A percentile compares a stretch with the other conserved stretches of the same genome.
phyloP scores from a whole-genome alignment of 2,329 filamentous ascomycete genomes.

The Aspergillus uvarum region DNA sequence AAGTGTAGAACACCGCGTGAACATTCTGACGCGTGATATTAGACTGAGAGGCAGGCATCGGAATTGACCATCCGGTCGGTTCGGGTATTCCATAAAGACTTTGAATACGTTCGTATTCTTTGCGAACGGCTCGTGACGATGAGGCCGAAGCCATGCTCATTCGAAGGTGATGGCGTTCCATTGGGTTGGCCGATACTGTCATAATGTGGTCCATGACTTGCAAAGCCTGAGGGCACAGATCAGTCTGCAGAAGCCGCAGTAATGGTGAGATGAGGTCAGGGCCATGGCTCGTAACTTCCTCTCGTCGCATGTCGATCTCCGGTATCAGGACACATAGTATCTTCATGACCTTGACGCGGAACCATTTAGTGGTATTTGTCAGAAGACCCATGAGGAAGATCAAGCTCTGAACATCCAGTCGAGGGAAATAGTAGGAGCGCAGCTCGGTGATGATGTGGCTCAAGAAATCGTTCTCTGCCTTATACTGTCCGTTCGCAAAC shows the following conservation, averaged over 20 bases:
- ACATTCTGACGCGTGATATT: slow-evolving; percentile 85
- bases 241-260: slow-evolving; percentile 82
- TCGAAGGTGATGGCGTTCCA: slow-evolving; percentile 89
- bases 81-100: slow-evolving; percentile 97
- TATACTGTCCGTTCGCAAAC: slow-evolving; percentile 67
- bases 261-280: slow-evolving; percentile 94
- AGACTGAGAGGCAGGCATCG: slow-evolving; percentile 86
- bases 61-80: slow-evolving; percentile 92
- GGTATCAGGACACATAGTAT: slow-evolving; percentile 82
- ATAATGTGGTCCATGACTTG: slow-evolving; percentile 93
- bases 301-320: slow-evolving; percentile 87
- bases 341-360: slow-evolving; percentile 90
- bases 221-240: slow-evolving; percentile 88
- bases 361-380: slow-evolving; percentile 84
- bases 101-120: slow-evolving; percentile 91
- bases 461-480: slow-evolving; percentile 72
- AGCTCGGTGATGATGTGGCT: slow-evolving; percentile 71
- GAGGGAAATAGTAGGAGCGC: slow-evolving; percentile 74
- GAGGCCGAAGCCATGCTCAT: slow-evolving; percentile 94
- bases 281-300: slow-evolving; percentile 84
- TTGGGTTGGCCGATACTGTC: slow-evolving; percentile 84
- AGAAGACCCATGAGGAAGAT: slow-evolving; percentile 89
- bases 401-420: slow-evolving; percentile 78
- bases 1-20: slow-evolving; percentile 94
- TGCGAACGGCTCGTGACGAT: slow-evolving; percentile 79